Evolutionary conservation across 1,284 basidiomycete genomes (phyloP).

Genomic region (Xanthoconium separans): DNA sequence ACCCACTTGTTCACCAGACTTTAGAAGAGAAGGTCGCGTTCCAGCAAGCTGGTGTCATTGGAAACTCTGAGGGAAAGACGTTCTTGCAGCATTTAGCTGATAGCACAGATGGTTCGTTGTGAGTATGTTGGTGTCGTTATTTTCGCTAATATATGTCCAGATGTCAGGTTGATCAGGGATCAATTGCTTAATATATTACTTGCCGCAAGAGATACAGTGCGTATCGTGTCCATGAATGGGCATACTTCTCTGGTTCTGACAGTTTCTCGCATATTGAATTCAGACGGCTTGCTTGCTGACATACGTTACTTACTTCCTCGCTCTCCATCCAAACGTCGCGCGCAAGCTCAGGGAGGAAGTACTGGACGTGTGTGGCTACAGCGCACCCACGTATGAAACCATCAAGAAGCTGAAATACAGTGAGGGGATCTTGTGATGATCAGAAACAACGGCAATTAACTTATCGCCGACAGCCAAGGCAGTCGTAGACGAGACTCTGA

Average conservation of each 20-base stretch:
- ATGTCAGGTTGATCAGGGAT: constrained; percentile 59
- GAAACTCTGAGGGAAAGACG: constrained; percentile 50
- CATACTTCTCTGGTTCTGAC: constrained; percentile 1
- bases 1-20: constrained; percentile 58
- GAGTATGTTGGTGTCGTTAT: constrained; percentile 2
- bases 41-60: constrained; percentile 38
- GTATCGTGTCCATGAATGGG: constrained; percentile 29
- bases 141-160: constrained; percentile 32
- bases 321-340: constrained; percentile 55
- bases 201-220: constrained; percentile 71
- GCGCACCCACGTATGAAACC: constrained; percentile 51
- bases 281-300: constrained; percentile 65
- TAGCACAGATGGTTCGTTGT: constrained; percentile 53
- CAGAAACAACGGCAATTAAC: constrained; percentile 2
- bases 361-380: constrained; percentile 49
- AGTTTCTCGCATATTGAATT: background rate
- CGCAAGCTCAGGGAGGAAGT: constrained; percentile 60
- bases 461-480: constrained; percentile 53
- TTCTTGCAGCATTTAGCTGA: constrained; percentile 68
- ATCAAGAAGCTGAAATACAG: constrained; percentile 62
- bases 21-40: constrained; percentile 46
- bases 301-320: constrained; percentile 64
- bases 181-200: constrained; percentile 73
- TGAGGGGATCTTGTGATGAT: constrained; percentile 34
- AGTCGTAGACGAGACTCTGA: constrained; percentile 69